Evolutionary conservation across 1,139 yeast species (phyloP), one percentile per base, ranked within the genome.

Genomic region (Taphrina wiesneri): DNA sequence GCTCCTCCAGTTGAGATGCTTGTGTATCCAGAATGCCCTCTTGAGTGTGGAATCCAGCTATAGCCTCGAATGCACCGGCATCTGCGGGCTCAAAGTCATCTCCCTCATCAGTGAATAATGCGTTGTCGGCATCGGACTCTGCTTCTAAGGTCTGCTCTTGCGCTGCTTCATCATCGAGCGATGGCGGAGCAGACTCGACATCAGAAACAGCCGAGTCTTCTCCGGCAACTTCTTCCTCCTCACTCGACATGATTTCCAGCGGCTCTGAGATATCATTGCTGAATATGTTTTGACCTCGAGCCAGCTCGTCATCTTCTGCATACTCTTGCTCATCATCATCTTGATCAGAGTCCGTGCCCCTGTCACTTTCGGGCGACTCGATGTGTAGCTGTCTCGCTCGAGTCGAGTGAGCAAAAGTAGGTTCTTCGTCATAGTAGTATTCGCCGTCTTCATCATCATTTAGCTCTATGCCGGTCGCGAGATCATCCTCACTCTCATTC

Each of bases 221-320:
- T 17, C 21, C 65, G 13, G n/a, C 25, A 4, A 25, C 46, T 11
- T 47, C 46, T n/a, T 23, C 53, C 26, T 62, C 63, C 52, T 45
- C 54, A 17, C 54, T 49, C 19, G 54, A 49, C 11, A 5, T 5
- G 36, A 49, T 26, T 9, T 49, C 54, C 2, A 49, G n/a, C 2
- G 54, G 54, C 3, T 28, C 54, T 6, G 36, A 3, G 11, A 21
- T 19, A 30, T 49, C 36, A 25, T 36, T 19, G 19, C 67, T 13
- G 56, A 25, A 21, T 32, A 9, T 7, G 21, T 32, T 6, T 57
- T 53, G 17, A 41, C 52, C n/a, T 11, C 47, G 19, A 30, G 52
- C 9, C 21, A 26, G 23, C 5, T 34, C 64, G 11, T 60, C 64
- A 30, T 49, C 34, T 9, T 34, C 45, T 7, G 21, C 56, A 23